phyloP scores from a whole-genome alignment of 1,284 basidiomycete genomes.

The Ceratobasidium theobromae region DNA sequence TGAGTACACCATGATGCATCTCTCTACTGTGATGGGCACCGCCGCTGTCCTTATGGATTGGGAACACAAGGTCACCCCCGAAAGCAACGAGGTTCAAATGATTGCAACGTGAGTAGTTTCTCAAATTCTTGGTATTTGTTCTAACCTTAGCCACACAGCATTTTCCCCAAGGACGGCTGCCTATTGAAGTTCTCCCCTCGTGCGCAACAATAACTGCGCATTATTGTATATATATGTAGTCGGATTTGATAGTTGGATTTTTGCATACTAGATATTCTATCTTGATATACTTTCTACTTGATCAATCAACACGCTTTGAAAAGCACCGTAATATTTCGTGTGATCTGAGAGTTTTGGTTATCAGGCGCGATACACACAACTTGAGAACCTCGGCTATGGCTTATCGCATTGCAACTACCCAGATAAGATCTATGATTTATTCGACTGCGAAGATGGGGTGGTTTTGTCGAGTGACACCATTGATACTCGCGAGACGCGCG shows the following conservation, averaged over 20 bases:
- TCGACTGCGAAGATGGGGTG: too few relatives aligned
- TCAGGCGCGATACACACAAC: too few relatives aligned
- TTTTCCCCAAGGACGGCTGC: constrained; percentile 94
- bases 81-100: constrained; percentile 82
- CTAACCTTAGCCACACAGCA: constrained; percentile 43
- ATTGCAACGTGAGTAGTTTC: constrained; percentile 65
- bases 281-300: background rate
- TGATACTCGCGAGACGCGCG: too few relatives aligned
- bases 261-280: constrained; percentile 16
- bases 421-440: too few relatives aligned
- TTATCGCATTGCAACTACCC: too few relatives aligned
- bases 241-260: background rate
- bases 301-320: background rate
- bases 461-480: too few relatives aligned
- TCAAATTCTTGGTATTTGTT: background rate
- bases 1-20: constrained; percentile 93
- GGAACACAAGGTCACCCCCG: constrained; percentile 81
- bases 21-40: constrained; percentile 82
- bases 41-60: constrained; percentile 83
- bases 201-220: constrained; percentile 5
- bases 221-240: background rate
- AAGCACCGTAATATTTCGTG: background rate
- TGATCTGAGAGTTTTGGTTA: too few relatives aligned
- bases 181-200: constrained; percentile 74
- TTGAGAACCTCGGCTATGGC: too few relatives aligned